Evolutionary conservation across 2,329 filamentous ascomycete species (phyloP).

Genomic region (Xylogone sp.): DNA sequence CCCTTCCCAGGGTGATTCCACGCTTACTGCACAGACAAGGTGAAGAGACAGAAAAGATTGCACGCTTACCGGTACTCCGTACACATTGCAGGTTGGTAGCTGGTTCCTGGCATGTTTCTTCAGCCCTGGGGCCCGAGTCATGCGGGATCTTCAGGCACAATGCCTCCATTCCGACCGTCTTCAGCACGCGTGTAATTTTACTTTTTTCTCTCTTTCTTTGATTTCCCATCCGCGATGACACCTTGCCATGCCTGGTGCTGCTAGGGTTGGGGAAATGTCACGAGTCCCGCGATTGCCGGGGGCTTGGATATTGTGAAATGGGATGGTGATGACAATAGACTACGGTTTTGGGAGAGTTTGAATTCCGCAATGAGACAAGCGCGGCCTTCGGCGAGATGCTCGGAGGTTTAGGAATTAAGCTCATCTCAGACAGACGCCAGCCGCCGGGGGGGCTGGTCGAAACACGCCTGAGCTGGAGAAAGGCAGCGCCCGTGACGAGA

Average conservation of each 20-base stretch:
- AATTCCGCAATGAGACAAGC: neutral
- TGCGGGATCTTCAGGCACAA: neutral
- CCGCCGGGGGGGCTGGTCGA: neutral
- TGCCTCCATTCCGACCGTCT: neutral
- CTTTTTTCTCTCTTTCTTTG: too few relatives aligned
- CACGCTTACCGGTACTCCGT: neutral
- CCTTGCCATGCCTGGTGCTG: too few relatives aligned
- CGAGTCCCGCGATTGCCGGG: neutral
- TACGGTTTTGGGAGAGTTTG: neutral
- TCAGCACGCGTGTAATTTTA: neutral
- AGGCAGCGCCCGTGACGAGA: neutral
- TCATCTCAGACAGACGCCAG: conserved; percentile 4
- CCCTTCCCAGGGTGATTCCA: too few relatives aligned
- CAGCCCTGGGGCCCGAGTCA: neutral
- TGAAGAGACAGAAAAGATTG: neutral
- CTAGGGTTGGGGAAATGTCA: neutral
- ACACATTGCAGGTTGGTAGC: neutral
- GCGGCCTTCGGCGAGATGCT: conserved; percentile 9
- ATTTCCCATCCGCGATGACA: too few relatives aligned
- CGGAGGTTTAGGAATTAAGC: conserved; percentile 8
- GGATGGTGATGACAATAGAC: neutral
- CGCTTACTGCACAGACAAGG: neutral
- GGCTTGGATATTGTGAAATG: neutral
- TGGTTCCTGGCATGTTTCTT: too few relatives aligned
- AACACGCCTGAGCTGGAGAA: neutral